A percentile compares a stretch with the other conserved stretches of the same genome.
phyloP scores from a whole-genome alignment of 495 filamentous ascomycete genomes.

The Jackrogersella multiformis region DNA sequence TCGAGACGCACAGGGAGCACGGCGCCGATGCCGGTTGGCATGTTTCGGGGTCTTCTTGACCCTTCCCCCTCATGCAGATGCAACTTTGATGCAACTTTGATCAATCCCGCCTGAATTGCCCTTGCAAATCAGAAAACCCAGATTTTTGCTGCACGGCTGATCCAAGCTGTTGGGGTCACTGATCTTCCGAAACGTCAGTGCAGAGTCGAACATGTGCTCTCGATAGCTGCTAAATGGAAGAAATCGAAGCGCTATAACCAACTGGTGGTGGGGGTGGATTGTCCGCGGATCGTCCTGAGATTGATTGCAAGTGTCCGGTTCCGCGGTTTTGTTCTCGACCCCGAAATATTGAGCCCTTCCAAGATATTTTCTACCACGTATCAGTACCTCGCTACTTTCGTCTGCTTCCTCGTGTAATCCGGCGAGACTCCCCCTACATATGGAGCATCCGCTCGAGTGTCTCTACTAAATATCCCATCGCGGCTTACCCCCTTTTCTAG shows the following conservation, averaged over 20 bases:
- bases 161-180: constrained; percentile 35
- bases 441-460: too few relatives aligned
- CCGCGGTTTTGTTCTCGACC: too few relatives aligned
- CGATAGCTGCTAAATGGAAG: neutral
- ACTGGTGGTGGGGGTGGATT: neutral
- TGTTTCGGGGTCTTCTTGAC: constrained; percentile 14
- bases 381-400: neutral
- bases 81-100: too few relatives aligned
- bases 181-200: constrained; percentile 4
- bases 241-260: neutral
- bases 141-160: constrained; percentile 28
- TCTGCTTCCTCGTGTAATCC: too few relatives aligned
- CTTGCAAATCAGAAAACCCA: constrained; percentile 16
- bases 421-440: too few relatives aligned
- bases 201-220: constrained; percentile 2
- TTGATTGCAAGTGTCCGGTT: too few relatives aligned
- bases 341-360: too few relatives aligned
- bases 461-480: too few relatives aligned
- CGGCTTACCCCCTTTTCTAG: too few relatives aligned
- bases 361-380: too few relatives aligned
- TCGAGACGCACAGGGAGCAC: constrained; percentile 9
- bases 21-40: constrained; percentile 39
- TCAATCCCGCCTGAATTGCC: constrained; percentile 41
- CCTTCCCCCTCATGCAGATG: constrained; percentile 24
- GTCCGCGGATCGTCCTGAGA: too few relatives aligned